phyloP scores from a whole-genome alignment of 2,329 filamentous ascomycete species.

The Fusarium luffae region DNA sequence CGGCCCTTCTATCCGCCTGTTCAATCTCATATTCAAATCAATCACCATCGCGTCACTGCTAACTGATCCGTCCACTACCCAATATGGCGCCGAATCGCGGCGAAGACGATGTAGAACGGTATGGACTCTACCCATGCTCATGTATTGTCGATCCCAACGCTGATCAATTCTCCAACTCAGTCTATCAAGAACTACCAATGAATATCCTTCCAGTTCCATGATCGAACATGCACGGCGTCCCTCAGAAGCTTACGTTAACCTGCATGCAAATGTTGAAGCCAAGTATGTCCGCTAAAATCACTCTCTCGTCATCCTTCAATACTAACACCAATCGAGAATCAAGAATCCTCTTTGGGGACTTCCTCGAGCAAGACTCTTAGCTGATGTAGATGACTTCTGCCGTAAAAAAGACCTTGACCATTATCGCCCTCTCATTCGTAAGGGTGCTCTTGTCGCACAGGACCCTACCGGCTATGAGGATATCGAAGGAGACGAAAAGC shows the following conservation, averaged over 20 bases:
- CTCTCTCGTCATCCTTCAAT: neutral
- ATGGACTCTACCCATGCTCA: slow-evolving; percentile 9
- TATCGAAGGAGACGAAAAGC: slow-evolving; percentile 65
- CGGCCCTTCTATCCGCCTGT: slow-evolving; percentile 3
- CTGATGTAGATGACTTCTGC: slow-evolving; percentile 71
- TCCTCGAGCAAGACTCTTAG: slow-evolving; percentile 61
- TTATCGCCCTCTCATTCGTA: slow-evolving; percentile 68
- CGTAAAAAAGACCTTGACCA: slow-evolving; percentile 67
- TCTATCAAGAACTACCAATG: slow-evolving; percentile 41
- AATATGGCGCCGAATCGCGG: slow-evolving; percentile 41
- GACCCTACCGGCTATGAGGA: slow-evolving; percentile 71
- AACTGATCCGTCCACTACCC: slow-evolving; percentile 14
- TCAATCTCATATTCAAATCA: neutral
- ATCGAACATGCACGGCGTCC: slow-evolving; percentile 52
- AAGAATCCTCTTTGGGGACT: slow-evolving; percentile 64
- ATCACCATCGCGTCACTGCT: neutral
- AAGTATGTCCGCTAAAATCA: slow-evolving; percentile 50
- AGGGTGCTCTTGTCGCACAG: slow-evolving; percentile 80
- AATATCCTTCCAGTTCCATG: slow-evolving; percentile 47
- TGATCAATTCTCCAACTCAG: slow-evolving; percentile 27
- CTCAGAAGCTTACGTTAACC: slow-evolving; percentile 53
- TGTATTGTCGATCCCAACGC: slow-evolving; percentile 11
- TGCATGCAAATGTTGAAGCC: slow-evolving; percentile 60
- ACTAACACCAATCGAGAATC: slow-evolving; percentile 50
- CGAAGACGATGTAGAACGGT: slow-evolving; percentile 46